Evolutionary conservation across 2,329 filamentous ascomycete genomes (phyloP).

Genomic region (Purpureocillium lavendulum): DNA sequence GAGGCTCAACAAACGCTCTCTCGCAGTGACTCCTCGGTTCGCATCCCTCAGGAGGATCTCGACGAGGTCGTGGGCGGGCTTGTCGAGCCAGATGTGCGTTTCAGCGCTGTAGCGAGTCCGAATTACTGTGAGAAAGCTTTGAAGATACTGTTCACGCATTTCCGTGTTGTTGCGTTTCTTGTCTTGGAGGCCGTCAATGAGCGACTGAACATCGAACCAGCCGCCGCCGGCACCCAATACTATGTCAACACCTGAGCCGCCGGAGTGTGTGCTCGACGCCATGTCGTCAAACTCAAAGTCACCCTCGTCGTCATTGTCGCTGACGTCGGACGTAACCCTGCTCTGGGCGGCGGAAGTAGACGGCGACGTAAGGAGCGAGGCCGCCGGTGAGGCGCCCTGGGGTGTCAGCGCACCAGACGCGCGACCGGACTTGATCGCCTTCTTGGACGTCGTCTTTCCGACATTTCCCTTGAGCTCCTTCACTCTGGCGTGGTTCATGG

Average conservation of each 20-base stretch:
- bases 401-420: slow-evolving; percentile 51
- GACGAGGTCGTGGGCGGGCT: slow-evolving; percentile 43
- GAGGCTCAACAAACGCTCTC: slow-evolving; percentile 62
- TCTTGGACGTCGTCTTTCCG: slow-evolving; percentile 64
- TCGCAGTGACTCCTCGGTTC: slow-evolving; percentile 57
- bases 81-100: slow-evolving; percentile 41
- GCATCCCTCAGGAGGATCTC: slow-evolving; percentile 65
- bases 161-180: slow-evolving; percentile 72
- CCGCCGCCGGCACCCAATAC: slow-evolving; percentile 54
- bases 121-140: slow-evolving; percentile 37
- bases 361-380: slow-evolving; percentile 49
- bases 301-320: slow-evolving; percentile 41
- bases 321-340: slow-evolving; percentile 53
- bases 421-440: slow-evolving; percentile 51
- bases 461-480: slow-evolving; percentile 57
- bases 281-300: slow-evolving; percentile 31
- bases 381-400: slow-evolving; percentile 49
- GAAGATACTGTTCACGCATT: slow-evolving; percentile 47
- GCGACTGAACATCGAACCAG: slow-evolving; percentile 51
- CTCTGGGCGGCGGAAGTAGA: slow-evolving; percentile 51
- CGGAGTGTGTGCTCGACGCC: slow-evolving; percentile 32
- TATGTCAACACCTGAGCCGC: slow-evolving; percentile 34
- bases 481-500: slow-evolving; percentile 57
- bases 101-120: slow-evolving; percentile 32
- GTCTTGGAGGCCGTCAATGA: slow-evolving; percentile 61